Percentiles rank a stretch among this genome's conserved stretches.
phyloP scores from a whole-genome alignment of 345 rosid species.

The Mallotus nudiflorus region DNA sequence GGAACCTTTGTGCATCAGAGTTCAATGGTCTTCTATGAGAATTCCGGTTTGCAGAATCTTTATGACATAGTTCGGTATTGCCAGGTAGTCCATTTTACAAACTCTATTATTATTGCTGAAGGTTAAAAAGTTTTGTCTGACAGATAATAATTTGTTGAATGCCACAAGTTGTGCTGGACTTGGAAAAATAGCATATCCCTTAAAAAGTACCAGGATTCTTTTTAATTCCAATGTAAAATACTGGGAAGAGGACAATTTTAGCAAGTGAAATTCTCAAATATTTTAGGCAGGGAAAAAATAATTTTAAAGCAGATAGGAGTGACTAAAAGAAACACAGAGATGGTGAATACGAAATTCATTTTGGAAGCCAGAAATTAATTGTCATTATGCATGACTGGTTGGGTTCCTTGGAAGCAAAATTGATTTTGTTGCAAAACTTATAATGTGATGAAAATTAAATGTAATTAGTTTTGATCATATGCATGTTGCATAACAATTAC shows the following conservation, averaged over 20 bases:
- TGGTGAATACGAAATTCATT: background rate
- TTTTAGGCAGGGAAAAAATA: background rate
- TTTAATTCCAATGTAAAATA: background rate
- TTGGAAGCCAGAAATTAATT: too few relatives aligned
- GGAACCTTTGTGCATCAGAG: constrained; percentile 52
- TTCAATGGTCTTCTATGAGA: constrained; percentile 96
- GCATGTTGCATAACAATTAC: too few relatives aligned
- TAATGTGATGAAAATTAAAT: too few relatives aligned
- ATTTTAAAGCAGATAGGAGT: background rate
- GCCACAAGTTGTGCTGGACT: background rate
- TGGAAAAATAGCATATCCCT: too few relatives aligned
- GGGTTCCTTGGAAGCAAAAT: too few relatives aligned
- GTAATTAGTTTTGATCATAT: too few relatives aligned
- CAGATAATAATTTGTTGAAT: background rate
- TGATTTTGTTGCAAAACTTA: too few relatives aligned
- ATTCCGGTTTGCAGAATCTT: constrained; percentile 90
- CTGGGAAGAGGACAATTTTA: background rate
- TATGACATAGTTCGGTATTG: constrained; percentile 86
- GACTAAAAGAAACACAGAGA: background rate
- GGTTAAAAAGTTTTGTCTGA: background rate
- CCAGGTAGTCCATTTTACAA: constrained; percentile 54
- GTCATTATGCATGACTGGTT: too few relatives aligned
- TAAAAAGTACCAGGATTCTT: too few relatives aligned
- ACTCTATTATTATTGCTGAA: background rate
- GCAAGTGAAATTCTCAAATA: background rate